Conservation (phyloP, 129 eudicot species). For the Artemisia argyi region DNA sequence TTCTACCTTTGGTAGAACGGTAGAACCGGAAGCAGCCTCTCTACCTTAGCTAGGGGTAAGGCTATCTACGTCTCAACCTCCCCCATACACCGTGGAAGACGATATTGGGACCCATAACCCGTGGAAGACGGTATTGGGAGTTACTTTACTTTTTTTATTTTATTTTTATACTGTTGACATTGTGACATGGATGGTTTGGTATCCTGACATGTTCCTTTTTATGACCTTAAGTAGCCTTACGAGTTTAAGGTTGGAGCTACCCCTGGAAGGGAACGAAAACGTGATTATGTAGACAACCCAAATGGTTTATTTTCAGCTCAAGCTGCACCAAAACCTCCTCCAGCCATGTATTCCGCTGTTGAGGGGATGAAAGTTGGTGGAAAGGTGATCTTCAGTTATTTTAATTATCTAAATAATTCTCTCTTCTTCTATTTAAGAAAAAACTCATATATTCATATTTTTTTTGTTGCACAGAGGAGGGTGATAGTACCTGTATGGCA, state of each 20-base stretch:
- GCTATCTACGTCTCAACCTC: too few relatives aligned
- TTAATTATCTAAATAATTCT: neutral
- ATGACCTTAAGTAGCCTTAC: conserved; percentile 70
- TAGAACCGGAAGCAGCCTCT: too few relatives aligned
- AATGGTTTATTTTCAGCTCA: conserved; percentile 97
- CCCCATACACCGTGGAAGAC: too few relatives aligned
- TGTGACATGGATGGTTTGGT: conserved; percentile 13
- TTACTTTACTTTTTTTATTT: too few relatives aligned
- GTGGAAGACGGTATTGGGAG: too few relatives aligned
- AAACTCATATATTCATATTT: neutral
- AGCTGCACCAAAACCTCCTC: conserved; percentile 99
- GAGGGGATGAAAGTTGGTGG: conserved; percentile 99
- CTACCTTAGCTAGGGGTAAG: too few relatives aligned
- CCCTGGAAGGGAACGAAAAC: conserved; percentile 94
- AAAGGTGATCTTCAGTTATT: conserved; percentile 40
- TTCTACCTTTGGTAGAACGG: too few relatives aligned
- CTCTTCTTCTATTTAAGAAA: neutral
- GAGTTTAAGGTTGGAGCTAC: conserved; percentile 82
- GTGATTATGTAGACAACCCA: conserved; percentile 87
- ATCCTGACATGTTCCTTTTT: conserved; percentile 28
- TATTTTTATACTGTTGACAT: neutral
- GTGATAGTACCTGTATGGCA: conserved; percentile 86
- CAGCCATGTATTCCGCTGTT: conserved; percentile 71
- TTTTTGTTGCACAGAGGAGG: conserved; percentile 56
- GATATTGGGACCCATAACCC: too few relatives aligned